These are phyloP conservation scores for Paramecium primaurelia DNA, from an alignment of 73 alveolate genomes.

Conservation along the genomic window DNA sequence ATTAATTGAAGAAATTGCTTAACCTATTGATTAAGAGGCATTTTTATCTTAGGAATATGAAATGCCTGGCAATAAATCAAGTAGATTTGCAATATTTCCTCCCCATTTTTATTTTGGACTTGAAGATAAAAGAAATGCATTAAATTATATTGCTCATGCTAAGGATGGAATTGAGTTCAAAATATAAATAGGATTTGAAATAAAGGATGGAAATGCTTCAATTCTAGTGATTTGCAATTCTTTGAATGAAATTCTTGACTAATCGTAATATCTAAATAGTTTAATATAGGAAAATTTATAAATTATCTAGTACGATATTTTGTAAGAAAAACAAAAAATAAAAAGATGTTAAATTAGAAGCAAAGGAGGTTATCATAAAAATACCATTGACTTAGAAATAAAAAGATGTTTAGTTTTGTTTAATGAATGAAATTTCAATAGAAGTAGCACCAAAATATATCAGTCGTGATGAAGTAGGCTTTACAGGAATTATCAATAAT, in stretches of 20 bases:
- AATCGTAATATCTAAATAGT: not conserved
- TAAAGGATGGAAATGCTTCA: not conserved
- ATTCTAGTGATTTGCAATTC: not conserved
- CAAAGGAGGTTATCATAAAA: not conserved
- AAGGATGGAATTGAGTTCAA: slow-evolving; percentile 5
- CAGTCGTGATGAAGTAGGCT: slow-evolving; percentile 36
- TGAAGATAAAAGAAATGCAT: not conserved
- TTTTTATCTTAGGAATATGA: not conserved
- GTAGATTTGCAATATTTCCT: not conserved
- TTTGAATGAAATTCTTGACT: not conserved
- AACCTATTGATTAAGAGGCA: not conserved
- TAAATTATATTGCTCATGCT: slow-evolving; percentile 2
- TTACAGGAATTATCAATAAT: slow-evolving; percentile 17
- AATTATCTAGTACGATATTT: not conserved
- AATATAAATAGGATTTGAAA: not conserved
- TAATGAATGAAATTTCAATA: not conserved
- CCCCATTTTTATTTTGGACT: not conserved
- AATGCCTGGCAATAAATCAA: not conserved
- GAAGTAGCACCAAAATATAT: not conserved
- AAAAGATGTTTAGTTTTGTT: not conserved
- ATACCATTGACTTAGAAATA: not conserved
- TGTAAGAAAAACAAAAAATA: not conserved
- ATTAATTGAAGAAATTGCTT: not conserved
- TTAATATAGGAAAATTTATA: not conserved
- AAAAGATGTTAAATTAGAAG: not conserved